Evolutionary conservation across 495 filamentous ascomycete species (phyloP).

Genomic region (Letharia columbiana): DNA sequence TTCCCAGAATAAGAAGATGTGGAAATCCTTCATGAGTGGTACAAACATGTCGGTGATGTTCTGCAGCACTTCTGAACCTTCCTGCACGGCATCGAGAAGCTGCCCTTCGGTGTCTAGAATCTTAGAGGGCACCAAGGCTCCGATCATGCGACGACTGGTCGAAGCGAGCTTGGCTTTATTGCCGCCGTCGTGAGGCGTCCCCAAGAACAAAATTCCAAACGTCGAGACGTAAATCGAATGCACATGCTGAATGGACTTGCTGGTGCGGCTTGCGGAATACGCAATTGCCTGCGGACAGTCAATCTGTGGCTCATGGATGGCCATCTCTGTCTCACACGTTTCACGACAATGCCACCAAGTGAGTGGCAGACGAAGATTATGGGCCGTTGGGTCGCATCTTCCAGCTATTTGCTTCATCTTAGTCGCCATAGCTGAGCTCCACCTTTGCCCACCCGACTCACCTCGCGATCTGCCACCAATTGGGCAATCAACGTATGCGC

Average conservation of each 20-base stretch:
- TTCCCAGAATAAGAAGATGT: slow-evolving; percentile 39
- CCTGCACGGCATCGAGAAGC: slow-evolving; percentile 28
- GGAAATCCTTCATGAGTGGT: slow-evolving; percentile 37
- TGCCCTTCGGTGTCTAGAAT: slow-evolving; percentile 24
- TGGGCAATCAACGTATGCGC: slow-evolving; percentile 30
- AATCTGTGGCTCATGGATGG: background rate
- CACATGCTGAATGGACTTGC: slow-evolving; percentile 24
- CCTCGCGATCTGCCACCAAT: slow-evolving; percentile 22
- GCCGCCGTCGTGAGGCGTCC: slow-evolving; percentile 33
- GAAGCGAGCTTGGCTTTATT: slow-evolving; percentile 23
- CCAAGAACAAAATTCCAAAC: slow-evolving; percentile 33
- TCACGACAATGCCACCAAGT: slow-evolving; percentile 23
- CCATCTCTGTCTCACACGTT: slow-evolving; percentile 17
- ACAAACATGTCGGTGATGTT: slow-evolving; percentile 38
- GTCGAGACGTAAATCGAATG: slow-evolving; percentile 33
- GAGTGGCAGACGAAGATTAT: slow-evolving; percentile 24
- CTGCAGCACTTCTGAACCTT: slow-evolving; percentile 34
- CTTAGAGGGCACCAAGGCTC: slow-evolving; percentile 19
- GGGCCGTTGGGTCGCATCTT: slow-evolving; percentile 20
- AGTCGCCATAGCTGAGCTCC: background rate
- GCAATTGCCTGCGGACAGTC: slow-evolving; percentile 17
- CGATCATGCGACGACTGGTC: slow-evolving; percentile 23
- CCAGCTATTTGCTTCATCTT: slow-evolving; percentile 14
- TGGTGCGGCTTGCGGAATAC: slow-evolving; percentile 19
- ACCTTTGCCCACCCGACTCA: slow-evolving; percentile 2